A percentile compares a stretch with the other conserved stretches of the same genome.
Evolutionary conservation across 106 monocot genomes (phyloP).

Genomic region (Cymbidium sinense): DNA sequence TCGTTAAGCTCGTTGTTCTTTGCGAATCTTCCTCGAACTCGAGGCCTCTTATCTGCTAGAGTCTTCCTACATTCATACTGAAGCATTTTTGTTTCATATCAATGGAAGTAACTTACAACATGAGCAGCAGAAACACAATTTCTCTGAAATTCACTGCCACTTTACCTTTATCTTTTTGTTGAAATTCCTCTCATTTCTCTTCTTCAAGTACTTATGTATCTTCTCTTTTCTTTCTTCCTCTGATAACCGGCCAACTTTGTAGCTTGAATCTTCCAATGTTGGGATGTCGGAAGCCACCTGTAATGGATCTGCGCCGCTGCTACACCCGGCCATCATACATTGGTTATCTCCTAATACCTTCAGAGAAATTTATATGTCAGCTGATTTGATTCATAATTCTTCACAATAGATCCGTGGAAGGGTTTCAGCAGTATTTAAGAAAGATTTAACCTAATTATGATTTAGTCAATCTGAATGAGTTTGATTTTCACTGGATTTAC

Average conservation of each 20-base stretch:
- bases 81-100: background rate
- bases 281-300: constrained; percentile 22
- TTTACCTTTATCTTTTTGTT: constrained; percentile 92
- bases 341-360: constrained; percentile 32
- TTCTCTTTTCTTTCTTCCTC: constrained; percentile 70
- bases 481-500: constrained; percentile 22
- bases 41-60: constrained; percentile 74
- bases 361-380: background rate
- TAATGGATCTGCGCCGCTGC: constrained; percentile 3
- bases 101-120: background rate
- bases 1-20: constrained; percentile 78
- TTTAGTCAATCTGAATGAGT: too few relatives aligned
- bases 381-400: too few relatives aligned
- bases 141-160: background rate
- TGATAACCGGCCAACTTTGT: constrained; percentile 47
- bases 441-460: too few relatives aligned
- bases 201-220: constrained; percentile 71
- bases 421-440: too few relatives aligned
- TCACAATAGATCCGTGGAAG: background rate
- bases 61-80: constrained; percentile 92
- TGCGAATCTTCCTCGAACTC: constrained; percentile 79
- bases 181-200: constrained; percentile 75
- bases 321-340: constrained; percentile 19
- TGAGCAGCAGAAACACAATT: background rate
- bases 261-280: constrained; percentile 37